Evolutionary conservation across 805 yeast genomes (phyloP).

Genomic region (Nadsonia fulvescens): DNA sequence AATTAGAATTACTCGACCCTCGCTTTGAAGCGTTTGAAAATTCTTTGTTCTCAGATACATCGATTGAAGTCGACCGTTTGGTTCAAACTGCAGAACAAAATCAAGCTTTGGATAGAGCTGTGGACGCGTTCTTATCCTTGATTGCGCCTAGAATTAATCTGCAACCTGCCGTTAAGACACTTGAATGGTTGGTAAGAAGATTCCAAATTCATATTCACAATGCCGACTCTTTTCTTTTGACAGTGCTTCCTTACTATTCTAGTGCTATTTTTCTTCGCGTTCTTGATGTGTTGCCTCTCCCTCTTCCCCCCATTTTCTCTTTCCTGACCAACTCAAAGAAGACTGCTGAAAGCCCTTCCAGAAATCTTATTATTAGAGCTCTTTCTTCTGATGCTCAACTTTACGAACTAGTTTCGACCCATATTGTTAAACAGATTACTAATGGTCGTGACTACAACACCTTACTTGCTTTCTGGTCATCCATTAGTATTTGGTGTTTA

Average conservation of each 20-base stretch:
- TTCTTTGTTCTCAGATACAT: constrained; percentile 68
- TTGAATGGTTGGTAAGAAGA: constrained; percentile 91
- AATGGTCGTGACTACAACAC: constrained; percentile 43
- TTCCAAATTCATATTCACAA: constrained; percentile 68
- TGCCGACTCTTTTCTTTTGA: constrained; percentile 50
- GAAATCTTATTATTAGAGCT: constrained; percentile 49
- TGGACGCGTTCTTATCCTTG: constrained; percentile 55
- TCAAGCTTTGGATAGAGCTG: constrained; percentile 53
- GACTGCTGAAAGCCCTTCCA: constrained; percentile 44
- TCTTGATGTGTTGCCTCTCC: constrained; percentile 36
- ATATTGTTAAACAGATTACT: constrained; percentile 29
- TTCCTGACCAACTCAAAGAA: constrained; percentile 58
- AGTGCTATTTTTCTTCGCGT: constrained; percentile 59
- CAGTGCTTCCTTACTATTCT: constrained; percentile 67
- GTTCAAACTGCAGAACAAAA: constrained; percentile 62
- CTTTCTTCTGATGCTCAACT: constrained; percentile 49
- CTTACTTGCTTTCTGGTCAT: constrained; percentile 63
- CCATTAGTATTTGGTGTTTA: constrained; percentile 48
- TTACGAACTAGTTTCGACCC: constrained; percentile 45
- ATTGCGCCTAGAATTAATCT: constrained; percentile 62
- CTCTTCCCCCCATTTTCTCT: constrained; percentile 60
- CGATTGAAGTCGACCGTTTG: constrained; percentile 63
- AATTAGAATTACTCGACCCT: constrained; percentile 52
- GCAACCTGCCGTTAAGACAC: constrained; percentile 59
- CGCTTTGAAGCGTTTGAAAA: constrained; percentile 52